phyloP scores from a whole-genome alignment of 148 eudicot genomes.

The Persicaria maculosa region DNA sequence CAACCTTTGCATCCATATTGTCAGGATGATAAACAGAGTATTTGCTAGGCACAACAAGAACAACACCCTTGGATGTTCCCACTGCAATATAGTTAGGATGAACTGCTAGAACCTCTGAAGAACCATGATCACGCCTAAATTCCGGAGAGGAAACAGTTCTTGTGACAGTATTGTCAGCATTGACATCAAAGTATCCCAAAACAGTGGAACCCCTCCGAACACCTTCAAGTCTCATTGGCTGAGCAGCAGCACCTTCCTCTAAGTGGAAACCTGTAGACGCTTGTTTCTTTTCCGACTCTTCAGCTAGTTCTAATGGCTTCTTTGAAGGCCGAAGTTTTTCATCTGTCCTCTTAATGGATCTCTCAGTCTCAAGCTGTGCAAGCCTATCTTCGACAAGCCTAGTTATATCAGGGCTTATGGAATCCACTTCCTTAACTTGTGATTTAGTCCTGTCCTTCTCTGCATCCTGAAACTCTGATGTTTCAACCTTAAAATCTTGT shows the following conservation, averaged over 20 bases:
- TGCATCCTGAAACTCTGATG: conserved; percentile 18
- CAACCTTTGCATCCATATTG: conserved; percentile 77
- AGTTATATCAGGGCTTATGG: conserved; percentile 30
- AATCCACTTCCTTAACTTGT: conserved; percentile 18
- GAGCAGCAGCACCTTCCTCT: conserved; percentile 86
- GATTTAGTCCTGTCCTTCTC: conserved; percentile 15
- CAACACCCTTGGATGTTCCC: conserved; percentile 72
- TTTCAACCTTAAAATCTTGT: conserved; percentile 17
- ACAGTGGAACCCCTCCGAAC: conserved; percentile 62
- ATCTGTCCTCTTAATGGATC: conserved; percentile 24
- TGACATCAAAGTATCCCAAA: conserved; percentile 69
- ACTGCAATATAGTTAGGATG: conserved; percentile 74
- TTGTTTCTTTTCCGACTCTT: conserved; percentile 78
- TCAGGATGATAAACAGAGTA: conserved; percentile 67
- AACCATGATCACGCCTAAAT: conserved; percentile 75
- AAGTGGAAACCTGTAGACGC: conserved; percentile 66
- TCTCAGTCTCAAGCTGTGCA: conserved; percentile 31
- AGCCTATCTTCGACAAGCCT: conserved; percentile 35
- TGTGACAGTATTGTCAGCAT: conserved; percentile 54
- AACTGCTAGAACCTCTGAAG: conserved; percentile 62
- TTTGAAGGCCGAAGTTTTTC: conserved; percentile 28
- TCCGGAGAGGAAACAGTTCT: conserved; percentile 55
- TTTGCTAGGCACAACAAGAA: conserved; percentile 74
- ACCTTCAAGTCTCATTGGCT: conserved; percentile 97
- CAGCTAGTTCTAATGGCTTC: conserved; percentile 69